Conservation (phyloP, 1,139 yeast genomes). For the Taiozyma sp. region DNA sequence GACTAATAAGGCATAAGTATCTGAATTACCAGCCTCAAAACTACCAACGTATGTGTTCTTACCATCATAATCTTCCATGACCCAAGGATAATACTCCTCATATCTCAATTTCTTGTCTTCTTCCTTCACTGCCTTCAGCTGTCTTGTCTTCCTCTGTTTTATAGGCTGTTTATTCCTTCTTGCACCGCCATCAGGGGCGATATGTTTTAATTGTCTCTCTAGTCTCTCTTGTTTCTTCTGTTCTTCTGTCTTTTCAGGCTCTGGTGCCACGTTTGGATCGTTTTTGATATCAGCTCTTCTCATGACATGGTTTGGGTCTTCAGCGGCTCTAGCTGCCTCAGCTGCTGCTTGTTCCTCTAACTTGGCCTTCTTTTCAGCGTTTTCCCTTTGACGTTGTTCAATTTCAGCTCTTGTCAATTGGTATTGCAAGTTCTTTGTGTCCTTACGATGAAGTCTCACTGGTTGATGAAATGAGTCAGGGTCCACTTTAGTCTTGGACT, state of each 20-base stretch:
- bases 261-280: slow-evolving; percentile 32
- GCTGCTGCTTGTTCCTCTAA: slow-evolving; percentile 14
- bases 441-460: slow-evolving; percentile 83
- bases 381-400: slow-evolving; percentile 43
- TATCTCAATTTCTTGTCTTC: slow-evolving; percentile 77
- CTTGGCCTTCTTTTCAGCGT: slow-evolving; percentile 18
- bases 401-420: slow-evolving; percentile 64
- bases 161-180: slow-evolving; percentile 49
- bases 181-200: slow-evolving; percentile 94
- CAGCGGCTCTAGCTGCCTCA: slow-evolving; percentile 16
- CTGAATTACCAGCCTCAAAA: slow-evolving; percentile 91
- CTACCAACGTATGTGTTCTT: slow-evolving; percentile 92
- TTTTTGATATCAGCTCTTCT: slow-evolving; percentile 11
- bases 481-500: slow-evolving; percentile 63
- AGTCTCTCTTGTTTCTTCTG: slow-evolving; percentile 19
- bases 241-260: slow-evolving; percentile 27
- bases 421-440: slow-evolving; percentile 84
- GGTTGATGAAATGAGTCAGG: slow-evolving; percentile 70
- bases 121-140: slow-evolving; percentile 74
- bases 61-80: slow-evolving; percentile 93
- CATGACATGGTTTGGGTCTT: slow-evolving; percentile 25
- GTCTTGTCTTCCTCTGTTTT: slow-evolving; percentile 79
- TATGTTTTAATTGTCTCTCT: slow-evolving; percentile 39
- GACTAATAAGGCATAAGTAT: slow-evolving; percentile 77
- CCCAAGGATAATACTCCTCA: slow-evolving; percentile 98